Evolutionary conservation across 1,284 basidiomycete species (phyloP).

Genomic region (Apiotrichum domesticum): DNA sequence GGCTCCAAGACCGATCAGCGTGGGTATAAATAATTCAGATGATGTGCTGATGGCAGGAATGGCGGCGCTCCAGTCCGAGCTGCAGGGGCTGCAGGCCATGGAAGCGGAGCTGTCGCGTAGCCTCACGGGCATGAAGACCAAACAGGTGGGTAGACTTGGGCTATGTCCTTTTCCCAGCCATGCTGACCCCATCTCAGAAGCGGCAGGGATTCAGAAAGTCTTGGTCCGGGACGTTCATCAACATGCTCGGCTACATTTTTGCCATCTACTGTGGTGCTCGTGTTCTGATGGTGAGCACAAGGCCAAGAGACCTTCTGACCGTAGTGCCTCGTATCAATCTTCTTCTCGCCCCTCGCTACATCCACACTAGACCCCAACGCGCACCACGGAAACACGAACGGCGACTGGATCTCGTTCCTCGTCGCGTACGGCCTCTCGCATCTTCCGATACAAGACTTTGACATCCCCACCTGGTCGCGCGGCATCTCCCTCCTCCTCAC

Average conservation of each 20-base stretch:
- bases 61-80: constrained; percentile 29
- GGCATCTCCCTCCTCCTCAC: constrained; percentile 45
- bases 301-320: neutral
- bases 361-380: constrained; percentile 11
- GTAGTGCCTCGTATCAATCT: constrained; percentile 40
- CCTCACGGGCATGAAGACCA: constrained; percentile 35
- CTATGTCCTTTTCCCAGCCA: too few relatives aligned
- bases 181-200: constrained; percentile 14
- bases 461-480: constrained; percentile 40
- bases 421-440: constrained; percentile 41
- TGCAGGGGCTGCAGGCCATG: constrained; percentile 40
- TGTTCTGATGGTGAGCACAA: constrained; percentile 35
- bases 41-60: constrained; percentile 9
- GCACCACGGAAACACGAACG: constrained; percentile 39
- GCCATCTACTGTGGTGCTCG: constrained; percentile 45
- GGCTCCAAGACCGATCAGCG: constrained; percentile 30
- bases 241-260: constrained; percentile 41
- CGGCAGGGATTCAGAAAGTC: constrained; percentile 43
- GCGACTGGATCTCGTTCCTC: constrained; percentile 48
- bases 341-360: constrained; percentile 32
- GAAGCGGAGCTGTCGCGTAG: constrained; percentile 37
- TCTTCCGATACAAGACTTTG: constrained; percentile 38
- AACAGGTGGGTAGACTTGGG: constrained; percentile 23
- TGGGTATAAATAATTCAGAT: constrained; percentile 2
- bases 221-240: constrained; percentile 35